These are phyloP conservation scores for Fremontodendron californicum DNA, from an alignment of 345 rosid species.

Conservation along the genomic window DNA sequence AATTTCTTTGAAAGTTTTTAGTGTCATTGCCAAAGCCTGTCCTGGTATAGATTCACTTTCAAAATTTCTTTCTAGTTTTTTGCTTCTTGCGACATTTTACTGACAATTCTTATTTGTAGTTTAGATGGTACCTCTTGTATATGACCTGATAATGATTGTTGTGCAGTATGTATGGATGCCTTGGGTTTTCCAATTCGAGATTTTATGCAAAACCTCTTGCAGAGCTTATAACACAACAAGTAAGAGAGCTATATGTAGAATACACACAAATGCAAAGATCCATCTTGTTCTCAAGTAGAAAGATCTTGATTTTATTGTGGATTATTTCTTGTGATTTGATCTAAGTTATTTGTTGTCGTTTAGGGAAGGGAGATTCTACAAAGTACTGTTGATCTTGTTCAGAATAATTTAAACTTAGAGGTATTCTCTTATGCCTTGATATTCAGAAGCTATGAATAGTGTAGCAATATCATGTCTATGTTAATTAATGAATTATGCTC, in stretches of 20 bases:
- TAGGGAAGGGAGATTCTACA: conserved; percentile 99
- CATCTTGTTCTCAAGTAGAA: neutral
- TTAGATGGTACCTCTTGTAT: conserved; percentile 9
- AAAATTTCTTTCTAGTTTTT: neutral
- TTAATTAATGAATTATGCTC: conserved; percentile 14
- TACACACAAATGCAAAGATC: conserved; percentile 4
- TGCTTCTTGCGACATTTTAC: neutral
- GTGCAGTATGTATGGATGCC: conserved; percentile 98
- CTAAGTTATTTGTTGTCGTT: conserved; percentile 18
- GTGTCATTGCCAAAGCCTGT: neutral
- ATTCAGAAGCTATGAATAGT: conserved; percentile 17
- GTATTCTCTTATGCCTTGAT: conserved; percentile 32
- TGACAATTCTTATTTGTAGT: neutral
- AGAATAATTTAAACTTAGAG: conserved; percentile 87
- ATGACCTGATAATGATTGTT: conserved; percentile 11
- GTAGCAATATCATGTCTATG: conserved; percentile 14
- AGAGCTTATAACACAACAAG: conserved; percentile 90
- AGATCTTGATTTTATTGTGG: conserved; percentile 3
- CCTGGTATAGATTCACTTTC: neutral
- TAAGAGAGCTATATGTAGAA: conserved; percentile 28
- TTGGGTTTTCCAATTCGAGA: conserved; percentile 96
- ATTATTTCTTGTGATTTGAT: conserved; percentile 10
- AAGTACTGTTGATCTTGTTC: conserved; percentile 94
- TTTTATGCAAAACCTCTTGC: conserved; percentile 98
- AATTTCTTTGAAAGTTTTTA: neutral